A percentile compares a stretch with the other conserved stretches of the same genome.
These are phyloP conservation scores for Leishmania lainsoni DNA, from an alignment of 208 protist genomes.

Conservation along the genomic window DNA sequence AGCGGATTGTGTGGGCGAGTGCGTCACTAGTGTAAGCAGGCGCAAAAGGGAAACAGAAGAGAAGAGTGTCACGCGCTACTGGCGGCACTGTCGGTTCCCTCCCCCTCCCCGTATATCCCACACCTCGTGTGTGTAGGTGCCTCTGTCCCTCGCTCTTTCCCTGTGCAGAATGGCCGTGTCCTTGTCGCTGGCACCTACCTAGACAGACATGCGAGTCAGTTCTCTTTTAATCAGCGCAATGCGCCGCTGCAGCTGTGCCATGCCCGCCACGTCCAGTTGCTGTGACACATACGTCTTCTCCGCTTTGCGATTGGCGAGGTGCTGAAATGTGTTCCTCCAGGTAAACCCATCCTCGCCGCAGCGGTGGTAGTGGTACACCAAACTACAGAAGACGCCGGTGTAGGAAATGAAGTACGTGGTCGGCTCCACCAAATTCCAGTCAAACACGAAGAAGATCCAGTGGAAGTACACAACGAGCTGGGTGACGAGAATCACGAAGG, in stretches of 20 bases:
- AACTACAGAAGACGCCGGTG: conserved; percentile 53
- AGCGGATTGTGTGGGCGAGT: background rate
- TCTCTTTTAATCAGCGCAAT: conserved; percentile 36
- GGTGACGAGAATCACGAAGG: conserved; percentile 40
- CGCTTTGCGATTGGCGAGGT: conserved; percentile 33
- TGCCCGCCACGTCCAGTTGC: conserved; percentile 30
- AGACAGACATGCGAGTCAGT: conserved; percentile 26
- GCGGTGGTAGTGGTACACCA: conserved; percentile 75
- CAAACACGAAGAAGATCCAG: conserved; percentile 89
- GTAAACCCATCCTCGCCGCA: conserved; percentile 55
- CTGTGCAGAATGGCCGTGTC: background rate
- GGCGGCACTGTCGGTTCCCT: background rate
- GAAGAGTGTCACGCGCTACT: background rate
- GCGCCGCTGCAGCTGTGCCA: conserved; percentile 41
- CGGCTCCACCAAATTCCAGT: conserved; percentile 89
- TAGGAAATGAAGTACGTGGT: conserved; percentile 86
- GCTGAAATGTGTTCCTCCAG: conserved; percentile 53
- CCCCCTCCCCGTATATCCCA: background rate
- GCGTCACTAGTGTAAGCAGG: background rate
- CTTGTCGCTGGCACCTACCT: conserved; percentile 13
- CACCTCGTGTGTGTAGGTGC: background rate
- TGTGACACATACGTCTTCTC: conserved; percentile 43
- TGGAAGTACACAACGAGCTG: conserved; percentile 81
- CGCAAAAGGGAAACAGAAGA: background rate
- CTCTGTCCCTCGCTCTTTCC: background rate